Evolutionary conservation across 2,329 filamentous ascomycete species (phyloP).

Genomic region (Pseudogymnoascus sp.): DNA sequence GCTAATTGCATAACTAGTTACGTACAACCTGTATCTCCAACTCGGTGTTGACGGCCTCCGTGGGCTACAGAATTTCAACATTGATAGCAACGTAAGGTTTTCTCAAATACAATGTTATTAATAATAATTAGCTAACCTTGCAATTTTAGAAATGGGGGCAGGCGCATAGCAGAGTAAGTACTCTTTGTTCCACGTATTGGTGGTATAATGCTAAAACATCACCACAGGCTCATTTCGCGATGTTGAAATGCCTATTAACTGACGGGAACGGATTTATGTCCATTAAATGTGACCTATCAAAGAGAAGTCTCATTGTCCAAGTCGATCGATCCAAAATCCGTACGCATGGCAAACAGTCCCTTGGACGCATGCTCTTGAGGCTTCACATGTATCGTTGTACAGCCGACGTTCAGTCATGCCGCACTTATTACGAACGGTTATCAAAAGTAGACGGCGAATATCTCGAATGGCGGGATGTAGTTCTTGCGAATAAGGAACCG

Average conservation of each 20-base stretch:
- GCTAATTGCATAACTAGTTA: constrained; percentile 22
- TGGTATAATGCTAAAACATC: constrained; percentile 1
- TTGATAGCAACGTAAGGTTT: constrained; percentile 24
- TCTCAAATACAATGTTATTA: background rate
- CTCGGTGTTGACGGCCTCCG: constrained; percentile 34
- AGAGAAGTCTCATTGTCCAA: constrained; percentile 41
- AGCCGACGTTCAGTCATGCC: constrained; percentile 45
- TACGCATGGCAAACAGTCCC: constrained; percentile 45
- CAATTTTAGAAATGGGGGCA: constrained; percentile 35
- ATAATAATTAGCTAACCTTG: background rate
- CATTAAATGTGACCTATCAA: constrained; percentile 37
- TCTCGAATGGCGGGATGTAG: constrained; percentile 45
- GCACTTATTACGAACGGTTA: constrained; percentile 48
- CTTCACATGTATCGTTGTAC: constrained; percentile 56
- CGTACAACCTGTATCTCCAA: constrained; percentile 34
- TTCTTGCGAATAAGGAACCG: constrained; percentile 47
- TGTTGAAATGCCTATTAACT: constrained; percentile 48
- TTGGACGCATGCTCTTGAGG: constrained; percentile 49
- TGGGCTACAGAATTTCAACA: constrained; percentile 32
- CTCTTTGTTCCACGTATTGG: background rate
- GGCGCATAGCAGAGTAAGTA: constrained; percentile 31
- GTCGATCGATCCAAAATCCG: constrained; percentile 51
- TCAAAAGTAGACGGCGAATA: constrained; percentile 45
- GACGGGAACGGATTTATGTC: constrained; percentile 43
- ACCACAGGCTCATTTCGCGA: constrained; percentile 52